Evolutionary conservation across 768 basidiomycete species (phyloP).

Genomic region (Amanita fuliginea): DNA sequence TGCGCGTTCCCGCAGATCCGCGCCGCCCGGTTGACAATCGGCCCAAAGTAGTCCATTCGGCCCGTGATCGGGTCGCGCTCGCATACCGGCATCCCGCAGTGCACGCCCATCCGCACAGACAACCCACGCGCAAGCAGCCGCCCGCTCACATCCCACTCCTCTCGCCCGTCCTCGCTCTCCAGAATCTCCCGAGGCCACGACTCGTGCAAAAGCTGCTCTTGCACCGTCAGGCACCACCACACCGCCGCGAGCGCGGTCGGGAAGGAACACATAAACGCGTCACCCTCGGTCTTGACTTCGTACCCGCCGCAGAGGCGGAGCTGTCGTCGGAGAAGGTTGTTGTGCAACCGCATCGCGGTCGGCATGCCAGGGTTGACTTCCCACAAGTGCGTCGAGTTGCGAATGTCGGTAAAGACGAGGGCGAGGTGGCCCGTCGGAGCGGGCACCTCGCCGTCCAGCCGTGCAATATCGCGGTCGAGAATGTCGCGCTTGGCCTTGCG

Average conservation of each 20-base stretch:
- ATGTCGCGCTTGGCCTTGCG: slow-evolving; percentile 34
- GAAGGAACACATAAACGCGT: slow-evolving; percentile 98
- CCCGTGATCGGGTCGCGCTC: slow-evolving; percentile 85
- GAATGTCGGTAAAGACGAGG: slow-evolving; percentile 95
- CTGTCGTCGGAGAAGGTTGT: slow-evolving; percentile 73
- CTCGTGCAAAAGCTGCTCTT: slow-evolving; percentile 69
- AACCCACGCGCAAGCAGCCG: slow-evolving; percentile 74
- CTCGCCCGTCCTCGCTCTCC: slow-evolving; percentile 85
- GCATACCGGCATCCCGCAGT: slow-evolving; percentile 83
- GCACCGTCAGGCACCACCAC: slow-evolving; percentile 85
- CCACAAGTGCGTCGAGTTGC: slow-evolving; percentile 95
- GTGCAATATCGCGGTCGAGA: slow-evolving; percentile 46
- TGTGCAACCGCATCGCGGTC: slow-evolving; percentile 86
- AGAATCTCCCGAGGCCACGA: slow-evolving; percentile 91
- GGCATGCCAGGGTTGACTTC: slow-evolving; percentile 94
- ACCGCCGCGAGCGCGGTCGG: slow-evolving; percentile 77
- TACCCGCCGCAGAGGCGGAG: slow-evolving; percentile 90
- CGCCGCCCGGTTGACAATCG: slow-evolving; percentile 90
- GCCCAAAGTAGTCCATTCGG: slow-evolving; percentile 97
- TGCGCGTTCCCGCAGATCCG: slow-evolving; percentile 74
- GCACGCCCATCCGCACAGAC: slow-evolving; percentile 95
- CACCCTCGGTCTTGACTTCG: slow-evolving; percentile 99
- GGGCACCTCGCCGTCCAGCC: slow-evolving; percentile 69
- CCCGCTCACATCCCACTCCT: slow-evolving; percentile 56
- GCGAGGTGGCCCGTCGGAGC: slow-evolving; percentile 83